Evolutionary conservation across 1,139 yeast species (phyloP), one percentile per base, ranked within the genome.

Genomic region (Geotrichum citri-aurantii): DNA sequence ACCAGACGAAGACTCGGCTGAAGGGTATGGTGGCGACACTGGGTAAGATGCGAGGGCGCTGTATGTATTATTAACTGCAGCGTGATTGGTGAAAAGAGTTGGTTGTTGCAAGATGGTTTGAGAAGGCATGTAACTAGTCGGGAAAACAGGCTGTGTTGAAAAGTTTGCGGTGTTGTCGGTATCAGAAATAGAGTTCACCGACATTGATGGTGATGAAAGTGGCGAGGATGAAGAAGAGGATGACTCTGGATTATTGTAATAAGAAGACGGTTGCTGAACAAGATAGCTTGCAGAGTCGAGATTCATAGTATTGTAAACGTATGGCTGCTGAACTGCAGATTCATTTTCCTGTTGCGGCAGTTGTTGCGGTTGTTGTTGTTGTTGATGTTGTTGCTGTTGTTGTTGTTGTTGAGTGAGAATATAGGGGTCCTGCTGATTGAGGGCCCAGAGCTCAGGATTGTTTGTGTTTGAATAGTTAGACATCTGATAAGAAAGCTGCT

Each of bases 11-110:
- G 58, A 46, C n/a, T 48, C 52, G 12, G 54, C 56, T 3, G 59
- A 56, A 24, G 59, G 61, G 49, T 59, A 59, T 21, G 57, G 61
- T 21, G 61, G 61, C 46, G 61, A 50, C 21, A 59, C 46, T 3
- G 61, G 61, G 46, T 59, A 56, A 12, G 31, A 27, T 24, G 31
- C 12, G 51, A 50, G 27, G 23, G 19, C 47, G 24, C 12, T 52
- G 44, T 42, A 42, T 14, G 50, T 3, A 26, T 40, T 21, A 12
- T 47, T 51, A 12, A 21, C 21, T 10, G 50, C 17, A 19, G 33
- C 23, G 47, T 29, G 5, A 37, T 42, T 23, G 51, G 17, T 33
- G 23, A 24, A 31, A 11, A 26, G n/a, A 19, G 42, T n/a, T 12
- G 14, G 50, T 19, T 42, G 50, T 42, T 37, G 57, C 33, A 24